Percentiles rank a stretch among this genome's conserved stretches.
Conservation (phyloP, 2,329 filamentous ascomycete genomes). For the Corynespora cassiicola region DNA sequence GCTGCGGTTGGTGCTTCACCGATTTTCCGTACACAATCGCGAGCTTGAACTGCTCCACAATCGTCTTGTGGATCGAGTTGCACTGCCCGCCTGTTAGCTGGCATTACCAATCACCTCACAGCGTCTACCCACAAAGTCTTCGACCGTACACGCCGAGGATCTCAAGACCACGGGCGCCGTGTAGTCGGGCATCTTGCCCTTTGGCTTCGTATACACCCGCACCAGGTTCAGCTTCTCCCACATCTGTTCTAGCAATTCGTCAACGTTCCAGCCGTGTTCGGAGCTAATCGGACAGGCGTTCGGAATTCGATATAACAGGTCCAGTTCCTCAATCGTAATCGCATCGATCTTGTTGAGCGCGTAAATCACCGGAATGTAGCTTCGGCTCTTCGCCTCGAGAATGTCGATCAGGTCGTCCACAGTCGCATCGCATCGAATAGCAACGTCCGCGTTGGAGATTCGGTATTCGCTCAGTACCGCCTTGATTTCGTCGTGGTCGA, state of each 20-base stretch:
- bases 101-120: slow-evolving; percentile 12
- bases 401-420: slow-evolving; percentile 97
- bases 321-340: slow-evolving; percentile 96
- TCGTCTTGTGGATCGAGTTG: slow-evolving; percentile 95
- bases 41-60: slow-evolving; percentile 92
- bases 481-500: slow-evolving; percentile 95
- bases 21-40: slow-evolving; percentile 97
- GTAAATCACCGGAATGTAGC: slow-evolving; percentile 99
- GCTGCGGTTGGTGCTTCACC: slow-evolving; percentile 97
- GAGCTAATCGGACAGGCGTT: slow-evolving; percentile 97
- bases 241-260: slow-evolving; percentile 97
- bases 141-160: slow-evolving; percentile 82
- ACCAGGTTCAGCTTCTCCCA: slow-evolving; percentile 95
- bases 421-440: slow-evolving; percentile 96
- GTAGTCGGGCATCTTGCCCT: slow-evolving; percentile 94
- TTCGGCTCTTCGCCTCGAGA: slow-evolving; percentile 90
- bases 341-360: slow-evolving; percentile 99
- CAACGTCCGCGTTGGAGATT: slow-evolving; percentile 95
- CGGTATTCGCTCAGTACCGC: slow-evolving; percentile 97
- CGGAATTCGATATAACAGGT: slow-evolving; percentile 93
- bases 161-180: slow-evolving; percentile 87
- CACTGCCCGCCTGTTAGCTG: slow-evolving; percentile 67
- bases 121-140: slow-evolving; percentile 84
- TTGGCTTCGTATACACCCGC: slow-evolving; percentile 97
- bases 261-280: slow-evolving; percentile 94